Percentiles rank a stretch among this genome's conserved stretches.
Evolutionary conservation across 2,329 filamentous ascomycete species (phyloP).

Genomic region (Alternaria triticina): DNA sequence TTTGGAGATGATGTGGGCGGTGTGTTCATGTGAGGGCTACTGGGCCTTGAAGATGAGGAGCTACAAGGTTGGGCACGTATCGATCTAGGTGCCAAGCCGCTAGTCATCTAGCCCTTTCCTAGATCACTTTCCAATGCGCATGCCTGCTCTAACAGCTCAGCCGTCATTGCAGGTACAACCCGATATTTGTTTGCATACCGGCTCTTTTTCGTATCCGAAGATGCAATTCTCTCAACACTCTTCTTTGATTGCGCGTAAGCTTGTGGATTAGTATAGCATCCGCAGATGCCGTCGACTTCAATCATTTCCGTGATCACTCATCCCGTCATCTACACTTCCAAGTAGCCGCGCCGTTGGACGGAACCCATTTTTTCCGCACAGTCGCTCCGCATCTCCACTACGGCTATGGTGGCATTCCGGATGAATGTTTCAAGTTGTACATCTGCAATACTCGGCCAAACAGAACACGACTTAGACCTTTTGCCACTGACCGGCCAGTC

Average conservation of each 20-base stretch:
- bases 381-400: neutral
- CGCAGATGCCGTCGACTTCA: neutral
- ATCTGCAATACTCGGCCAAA: neutral
- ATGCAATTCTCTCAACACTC: neutral
- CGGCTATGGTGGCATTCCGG: neutral
- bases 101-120: neutral
- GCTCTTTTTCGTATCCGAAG: neutral
- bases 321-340: neutral
- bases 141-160: neutral
- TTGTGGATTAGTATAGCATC: neutral
- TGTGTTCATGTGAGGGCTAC: neutral
- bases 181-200: neutral
- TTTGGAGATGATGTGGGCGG: neutral
- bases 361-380: neutral
- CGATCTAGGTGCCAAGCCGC: neutral
- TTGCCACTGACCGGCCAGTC: neutral
- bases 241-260: neutral
- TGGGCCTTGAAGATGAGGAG: neutral
- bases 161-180: neutral
- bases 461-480: neutral
- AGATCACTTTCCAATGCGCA: neutral
- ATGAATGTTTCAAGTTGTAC: neutral
- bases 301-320: neutral
- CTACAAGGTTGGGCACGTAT: neutral
- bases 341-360: neutral